These are phyloP conservation scores for Golubevia pallescens DNA, from an alignment of 1,284 basidiomycete species.

Conservation along the genomic window DNA sequence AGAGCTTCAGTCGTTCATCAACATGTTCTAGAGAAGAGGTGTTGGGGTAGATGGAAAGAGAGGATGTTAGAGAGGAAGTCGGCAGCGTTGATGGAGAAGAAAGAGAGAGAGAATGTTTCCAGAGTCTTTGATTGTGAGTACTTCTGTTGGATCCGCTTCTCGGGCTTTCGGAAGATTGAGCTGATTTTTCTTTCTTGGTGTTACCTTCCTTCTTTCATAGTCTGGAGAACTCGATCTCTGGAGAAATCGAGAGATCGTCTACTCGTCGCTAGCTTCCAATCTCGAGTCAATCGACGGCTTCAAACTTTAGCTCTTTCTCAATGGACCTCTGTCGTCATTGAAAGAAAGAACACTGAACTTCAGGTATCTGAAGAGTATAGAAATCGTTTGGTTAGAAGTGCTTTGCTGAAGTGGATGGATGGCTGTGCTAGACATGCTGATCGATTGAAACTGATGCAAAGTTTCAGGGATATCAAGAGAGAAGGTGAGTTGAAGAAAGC, in stretches of 20 bases:
- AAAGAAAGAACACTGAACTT: constrained; percentile 22
- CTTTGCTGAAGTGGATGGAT: constrained; percentile 33
- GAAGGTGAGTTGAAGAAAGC: constrained; percentile 14
- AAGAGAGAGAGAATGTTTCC: neutral
- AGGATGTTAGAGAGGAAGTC: constrained; percentile 13
- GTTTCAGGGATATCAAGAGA: constrained; percentile 37
- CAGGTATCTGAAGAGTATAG: constrained; percentile 24
- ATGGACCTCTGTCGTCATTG: constrained; percentile 31
- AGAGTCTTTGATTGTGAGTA: too few relatives aligned
- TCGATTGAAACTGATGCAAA: constrained; percentile 28
- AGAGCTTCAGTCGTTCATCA: too few relatives aligned
- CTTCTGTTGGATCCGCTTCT: too few relatives aligned
- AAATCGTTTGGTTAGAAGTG: constrained; percentile 15
- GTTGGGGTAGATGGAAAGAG: constrained; percentile 11
- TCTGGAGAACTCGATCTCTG: constrained; percentile 18
- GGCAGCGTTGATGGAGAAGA: constrained; percentile 8
- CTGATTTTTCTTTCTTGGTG: too few relatives aligned
- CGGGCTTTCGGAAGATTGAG: too few relatives aligned
- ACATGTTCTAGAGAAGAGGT: too few relatives aligned
- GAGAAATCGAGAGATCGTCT: constrained; percentile 13
- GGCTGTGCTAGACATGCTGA: constrained; percentile 36
- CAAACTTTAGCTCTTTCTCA: constrained; percentile 10
- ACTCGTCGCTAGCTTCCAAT: constrained; percentile 8
- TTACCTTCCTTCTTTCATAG: constrained; percentile 16
- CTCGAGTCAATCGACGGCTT: constrained; percentile 8